Percentiles rank a stretch among this genome's conserved stretches.
phyloP scores from a whole-genome alignment of 441 rosid genomes.

The Flueggea neowawraea region DNA sequence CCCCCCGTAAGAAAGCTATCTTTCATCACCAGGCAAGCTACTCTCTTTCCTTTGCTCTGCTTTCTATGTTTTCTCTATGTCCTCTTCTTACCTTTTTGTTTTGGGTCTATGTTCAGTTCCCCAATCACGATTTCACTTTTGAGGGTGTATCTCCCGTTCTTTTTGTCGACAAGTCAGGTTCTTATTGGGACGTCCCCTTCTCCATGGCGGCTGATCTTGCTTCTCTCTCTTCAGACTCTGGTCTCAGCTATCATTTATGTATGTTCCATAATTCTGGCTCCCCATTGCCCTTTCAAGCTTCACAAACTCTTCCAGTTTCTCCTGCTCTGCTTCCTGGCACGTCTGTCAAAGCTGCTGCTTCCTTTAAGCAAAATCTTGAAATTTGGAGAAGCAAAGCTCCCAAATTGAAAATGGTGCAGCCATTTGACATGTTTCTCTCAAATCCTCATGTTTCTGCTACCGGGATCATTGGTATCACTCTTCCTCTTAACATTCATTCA shows the following conservation, averaged over 20 bases:
- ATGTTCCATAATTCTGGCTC: constrained; percentile 59
- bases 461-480: constrained; percentile 59
- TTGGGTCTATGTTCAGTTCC: constrained; percentile 46
- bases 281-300: constrained; percentile 42
- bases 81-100: background rate
- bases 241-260: constrained; percentile 66
- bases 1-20: constrained; percentile 64
- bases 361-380: constrained; percentile 59
- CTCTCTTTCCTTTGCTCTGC: background rate
- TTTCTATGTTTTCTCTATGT: background rate
- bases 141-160: constrained; percentile 84
- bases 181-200: constrained; percentile 89
- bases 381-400: constrained; percentile 71
- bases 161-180: constrained; percentile 58
- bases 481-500: constrained; percentile 4
- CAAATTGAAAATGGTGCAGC: constrained; percentile 62
- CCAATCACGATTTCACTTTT: constrained; percentile 53
- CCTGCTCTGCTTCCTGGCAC: constrained; percentile 64
- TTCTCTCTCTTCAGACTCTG: constrained; percentile 63
- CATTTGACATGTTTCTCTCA: constrained; percentile 74
- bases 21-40: constrained; percentile 53
- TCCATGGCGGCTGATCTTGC: constrained; percentile 69
- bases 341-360: constrained; percentile 52
- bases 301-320: constrained; percentile 36
- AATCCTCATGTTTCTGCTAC: constrained; percentile 81